Conservation (phyloP, 495 filamentous ascomycete species). For the Hypoxylon lenormandii region DNA sequence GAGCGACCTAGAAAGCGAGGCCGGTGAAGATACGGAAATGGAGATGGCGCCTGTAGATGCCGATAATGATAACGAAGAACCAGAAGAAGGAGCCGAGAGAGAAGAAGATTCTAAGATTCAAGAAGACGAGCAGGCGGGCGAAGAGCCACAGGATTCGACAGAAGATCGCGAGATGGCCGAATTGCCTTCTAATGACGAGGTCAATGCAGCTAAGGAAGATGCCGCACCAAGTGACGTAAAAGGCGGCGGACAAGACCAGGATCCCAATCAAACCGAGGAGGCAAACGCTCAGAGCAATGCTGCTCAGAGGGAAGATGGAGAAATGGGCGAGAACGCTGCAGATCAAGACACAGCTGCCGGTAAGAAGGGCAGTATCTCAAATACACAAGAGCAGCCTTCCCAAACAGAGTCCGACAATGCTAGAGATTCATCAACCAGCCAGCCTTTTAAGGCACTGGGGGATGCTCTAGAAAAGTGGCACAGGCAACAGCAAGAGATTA, state of each 20-base stretch:
- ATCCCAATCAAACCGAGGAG: constrained; percentile 59
- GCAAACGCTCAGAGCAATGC: constrained; percentile 59
- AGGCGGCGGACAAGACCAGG: constrained; percentile 69
- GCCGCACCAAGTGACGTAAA: constrained; percentile 74
- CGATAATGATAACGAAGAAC: constrained; percentile 48
- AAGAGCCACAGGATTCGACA: constrained; percentile 40
- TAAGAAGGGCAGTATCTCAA: constrained; percentile 61
- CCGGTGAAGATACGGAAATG: constrained; percentile 46
- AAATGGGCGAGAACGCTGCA: constrained; percentile 60
- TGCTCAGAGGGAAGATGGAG: constrained; percentile 62
- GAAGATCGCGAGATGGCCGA: constrained; percentile 52
- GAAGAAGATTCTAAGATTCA: constrained; percentile 60
- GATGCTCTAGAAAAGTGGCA: constrained; percentile 95
- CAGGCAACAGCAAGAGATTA: constrained; percentile 81
- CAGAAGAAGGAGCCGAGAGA: constrained; percentile 47
- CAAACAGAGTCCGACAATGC: constrained; percentile 60
- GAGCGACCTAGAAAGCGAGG: constrained; percentile 50
- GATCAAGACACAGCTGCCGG: constrained; percentile 64
- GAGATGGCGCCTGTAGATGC: constrained; percentile 37
- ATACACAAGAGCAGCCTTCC: constrained; percentile 67
- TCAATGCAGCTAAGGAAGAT: constrained; percentile 70
- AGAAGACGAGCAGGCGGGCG: constrained; percentile 58
- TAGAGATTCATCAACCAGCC: constrained; percentile 58
- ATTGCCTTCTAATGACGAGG: constrained; percentile 60
- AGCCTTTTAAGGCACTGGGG: constrained; percentile 90